phyloP scores from a whole-genome alignment of 495 filamentous ascomycete species.

The Talaromyces proteolyticus region DNA sequence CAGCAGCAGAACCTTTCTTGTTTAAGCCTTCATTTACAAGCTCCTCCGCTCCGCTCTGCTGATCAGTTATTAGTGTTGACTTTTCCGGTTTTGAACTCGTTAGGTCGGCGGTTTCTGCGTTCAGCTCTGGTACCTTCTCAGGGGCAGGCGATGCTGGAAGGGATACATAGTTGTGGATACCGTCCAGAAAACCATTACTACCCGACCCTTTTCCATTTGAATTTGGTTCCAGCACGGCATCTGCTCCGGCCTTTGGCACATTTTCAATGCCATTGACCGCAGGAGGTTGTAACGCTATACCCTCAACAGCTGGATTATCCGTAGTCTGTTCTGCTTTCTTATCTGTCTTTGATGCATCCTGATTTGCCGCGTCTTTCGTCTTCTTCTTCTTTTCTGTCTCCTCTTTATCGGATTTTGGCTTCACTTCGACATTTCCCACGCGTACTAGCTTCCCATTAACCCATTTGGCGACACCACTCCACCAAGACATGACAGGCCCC shows the following conservation, averaged over 20 bases:
- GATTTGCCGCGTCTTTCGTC: constrained; percentile 14
- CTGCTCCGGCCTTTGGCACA: neutral
- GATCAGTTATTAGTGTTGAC: neutral
- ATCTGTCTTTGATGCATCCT: neutral
- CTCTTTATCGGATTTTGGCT: constrained; percentile 36
- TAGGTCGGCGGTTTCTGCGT: constrained; percentile 8
- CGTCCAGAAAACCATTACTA: constrained; percentile 15
- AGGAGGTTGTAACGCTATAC: neutral
- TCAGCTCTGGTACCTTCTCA: constrained; percentile 37
- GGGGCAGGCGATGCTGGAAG: constrained; percentile 10
- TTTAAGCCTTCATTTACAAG: neutral
- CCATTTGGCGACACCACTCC: constrained; percentile 82
- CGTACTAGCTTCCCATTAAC: constrained; percentile 68
- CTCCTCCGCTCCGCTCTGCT: constrained; percentile 2
- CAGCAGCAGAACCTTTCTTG: neutral
- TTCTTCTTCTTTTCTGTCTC: constrained; percentile 23
- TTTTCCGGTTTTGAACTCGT: neutral
- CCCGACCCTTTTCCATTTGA: neutral
- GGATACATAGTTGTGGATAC: constrained; percentile 26
- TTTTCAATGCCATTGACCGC: neutral
- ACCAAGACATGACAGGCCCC: constrained; percentile 87
- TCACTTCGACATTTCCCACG: constrained; percentile 63
- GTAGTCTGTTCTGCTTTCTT: neutral
- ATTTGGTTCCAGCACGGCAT: neutral
- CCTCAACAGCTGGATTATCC: neutral